phyloP scores from a whole-genome alignment of 169 alveolate species.

The Cryptosporidium andersoni region DNA sequence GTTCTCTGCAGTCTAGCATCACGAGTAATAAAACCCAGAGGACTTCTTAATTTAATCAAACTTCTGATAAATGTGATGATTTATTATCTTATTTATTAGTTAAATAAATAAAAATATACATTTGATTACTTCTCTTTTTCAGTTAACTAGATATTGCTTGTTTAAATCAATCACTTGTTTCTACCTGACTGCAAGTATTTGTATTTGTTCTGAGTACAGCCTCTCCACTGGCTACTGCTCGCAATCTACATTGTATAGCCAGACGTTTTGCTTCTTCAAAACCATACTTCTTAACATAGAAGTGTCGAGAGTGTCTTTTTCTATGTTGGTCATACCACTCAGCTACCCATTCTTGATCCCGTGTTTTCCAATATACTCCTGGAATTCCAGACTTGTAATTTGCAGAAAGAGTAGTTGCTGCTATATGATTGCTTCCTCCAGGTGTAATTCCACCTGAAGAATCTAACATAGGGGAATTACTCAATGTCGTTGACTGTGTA shows the following conservation, averaged over 20 bases:
- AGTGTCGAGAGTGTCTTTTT: slow-evolving; percentile 70
- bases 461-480: too few species aligned
- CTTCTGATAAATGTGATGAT: neutral
- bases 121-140: neutral
- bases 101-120: neutral
- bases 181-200: neutral
- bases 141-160: neutral
- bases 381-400: slow-evolving; percentile 69
- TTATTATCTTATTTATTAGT: neutral
- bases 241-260: slow-evolving; percentile 76
- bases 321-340: slow-evolving; percentile 71
- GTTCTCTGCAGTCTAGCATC: slow-evolving; percentile 58
- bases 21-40: slow-evolving; percentile 9
- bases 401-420: neutral
- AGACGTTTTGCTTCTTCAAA: slow-evolving; percentile 78
- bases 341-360: slow-evolving; percentile 70
- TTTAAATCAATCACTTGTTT: neutral
- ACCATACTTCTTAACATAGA: slow-evolving; percentile 79
- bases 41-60: slow-evolving; percentile 4
- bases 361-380: slow-evolving; percentile 68
- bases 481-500: too few species aligned
- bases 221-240: slow-evolving; percentile 67
- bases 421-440: neutral
- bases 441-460: too few species aligned
- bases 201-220: slow-evolving; percentile 47